Evolutionary conservation across 768 basidiomycete species (phyloP), one percentile per base, ranked within the genome.

Genomic region (Tulasnella sp.): DNA sequence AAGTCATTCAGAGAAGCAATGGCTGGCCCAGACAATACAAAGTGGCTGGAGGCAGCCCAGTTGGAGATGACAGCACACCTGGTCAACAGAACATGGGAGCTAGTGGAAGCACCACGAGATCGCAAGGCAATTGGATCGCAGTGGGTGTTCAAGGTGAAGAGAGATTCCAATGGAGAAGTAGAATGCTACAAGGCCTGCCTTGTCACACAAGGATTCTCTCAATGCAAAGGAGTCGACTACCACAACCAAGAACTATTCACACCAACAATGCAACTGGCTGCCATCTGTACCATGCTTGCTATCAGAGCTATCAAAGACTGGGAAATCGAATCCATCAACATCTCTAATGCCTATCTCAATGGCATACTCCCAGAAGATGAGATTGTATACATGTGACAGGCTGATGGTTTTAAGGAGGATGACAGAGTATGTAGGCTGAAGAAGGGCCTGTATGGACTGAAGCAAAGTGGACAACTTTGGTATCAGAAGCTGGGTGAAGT

Each of bases 151-250:
- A 65, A 64, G 38, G 51, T 67, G 42, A 73, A 73, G 63, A 54
- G 56, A 26, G 63, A 70, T 51, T 56, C 55, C 15, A 29, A 67
- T 24, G 69, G 71, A 19, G 47, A 55, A 2, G 56, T 71, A 30
- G 50, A 61, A 8, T 61, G 65, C 9, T 67, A 44, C 59, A 69
- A 69, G 59, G 68, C 67, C 1, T 34, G 65, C n/a, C 50, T 67
- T 15, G 66, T 70, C 2, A 68, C 70, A 5, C 61, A 68, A 53
- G 70, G 70, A 1, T 68, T 58, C 54, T 47, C 63, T 13, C 70
- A 70, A 54, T 38, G 54, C 4, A 45, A 51, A 13, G 70, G 68
- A 0, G 60, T 68, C 10, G 77, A 80, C 53, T 80, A 72, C 60
- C 34, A 38, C 34, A 15, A 7, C 68, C 65, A 0, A 69, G 72